Percentiles rank a stretch among this genome's conserved stretches.
Conservation (phyloP, 768 basidiomycete genomes). For the Rubroboletus satanas region DNA sequence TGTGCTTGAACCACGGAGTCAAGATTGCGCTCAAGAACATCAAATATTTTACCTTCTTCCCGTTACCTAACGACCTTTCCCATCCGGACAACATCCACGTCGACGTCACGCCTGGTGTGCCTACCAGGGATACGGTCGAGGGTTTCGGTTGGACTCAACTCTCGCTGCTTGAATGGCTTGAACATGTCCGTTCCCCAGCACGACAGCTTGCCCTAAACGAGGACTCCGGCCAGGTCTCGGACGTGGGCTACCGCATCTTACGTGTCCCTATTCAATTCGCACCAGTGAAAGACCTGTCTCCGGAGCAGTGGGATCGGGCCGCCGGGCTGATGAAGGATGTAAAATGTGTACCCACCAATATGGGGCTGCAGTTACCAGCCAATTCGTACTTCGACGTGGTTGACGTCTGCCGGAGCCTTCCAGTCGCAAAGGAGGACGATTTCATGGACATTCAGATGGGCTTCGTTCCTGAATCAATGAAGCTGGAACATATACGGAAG, state of each 20-base stretch:
- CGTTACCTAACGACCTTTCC: conserved; percentile 70
- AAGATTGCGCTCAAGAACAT: conserved; percentile 52
- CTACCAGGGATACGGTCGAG: conserved; percentile 32
- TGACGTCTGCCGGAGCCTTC: conserved; percentile 55
- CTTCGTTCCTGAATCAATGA: background rate
- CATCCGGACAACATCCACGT: conserved; percentile 71
- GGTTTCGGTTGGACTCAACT: conserved; percentile 81
- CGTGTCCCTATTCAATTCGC: conserved; percentile 70
- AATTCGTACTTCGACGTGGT: conserved; percentile 76
- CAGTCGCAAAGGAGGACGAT: background rate
- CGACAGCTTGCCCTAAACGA: background rate
- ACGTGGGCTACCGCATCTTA: conserved; percentile 55
- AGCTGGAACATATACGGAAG: background rate
- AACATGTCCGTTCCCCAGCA: conserved; percentile 48
- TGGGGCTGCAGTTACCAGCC: conserved; percentile 64
- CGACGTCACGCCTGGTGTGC: conserved; percentile 53
- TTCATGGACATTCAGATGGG: conserved; percentile 1
- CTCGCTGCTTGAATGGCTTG: conserved; percentile 66
- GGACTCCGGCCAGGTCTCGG: conserved; percentile 18
- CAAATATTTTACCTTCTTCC: conserved; percentile 45
- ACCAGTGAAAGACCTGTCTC: conserved; percentile 54
- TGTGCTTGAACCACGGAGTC: background rate
- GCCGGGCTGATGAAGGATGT: conserved; percentile 44
- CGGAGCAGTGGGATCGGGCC: conserved; percentile 50
- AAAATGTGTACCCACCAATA: conserved; percentile 68